Evolutionary conservation across 495 filamentous ascomycete species (phyloP), one percentile per base, ranked within the genome.

Genomic region (Aspergillus sclerotioniger): DNA sequence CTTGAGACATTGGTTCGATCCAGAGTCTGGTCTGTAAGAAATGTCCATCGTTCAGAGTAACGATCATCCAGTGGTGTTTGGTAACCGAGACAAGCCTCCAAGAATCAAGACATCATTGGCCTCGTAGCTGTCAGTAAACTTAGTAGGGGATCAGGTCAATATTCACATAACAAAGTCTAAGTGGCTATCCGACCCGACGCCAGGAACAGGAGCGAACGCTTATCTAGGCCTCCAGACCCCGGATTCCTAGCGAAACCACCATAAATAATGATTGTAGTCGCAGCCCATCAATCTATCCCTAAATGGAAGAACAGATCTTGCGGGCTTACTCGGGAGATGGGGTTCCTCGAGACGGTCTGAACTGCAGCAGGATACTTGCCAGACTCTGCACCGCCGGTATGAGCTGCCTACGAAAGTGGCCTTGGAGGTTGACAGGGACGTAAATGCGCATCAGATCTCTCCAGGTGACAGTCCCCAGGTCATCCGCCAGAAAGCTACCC

Each of bases 121-220:
- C n/a, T 54, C 19, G 9, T 12, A 39, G 37, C 33, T 44, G 20
- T 21, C 19, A 31, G 45, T 16, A 54, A 54, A 45, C 37, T 43
- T n/a, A 41, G 37, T n/a, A 41, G n/a, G n/a, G 37, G 37, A 41
- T 15, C 37, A 41, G n/a, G n/a, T 13, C 37, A n/a, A n/a, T 41
- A n/a, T n/a, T 41, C 37, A 9, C 37, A 41, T 12, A 4, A 9
- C 25, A 44, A 47, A 31, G 28, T 15, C 43, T 55, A 17, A 55
- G 53, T 47, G 52, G 53, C 44, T 45, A 15, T 41, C 37, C 8
- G 3, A 55, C 25, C 41, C 53, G 39, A 35, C 13, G 53, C 29
- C 53, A 55, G 53, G 53, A 47, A 55, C 53, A 47, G 32, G 25
- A 55, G 17, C n/a, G 45, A 44, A 46, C 17, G 41, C 53, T 45